A percentile compares a stretch with the other conserved stretches of the same genome.
Evolutionary conservation across 2,329 filamentous ascomycete genomes (phyloP).

Genomic region (Davidsoniella neocaledoniae): DNA sequence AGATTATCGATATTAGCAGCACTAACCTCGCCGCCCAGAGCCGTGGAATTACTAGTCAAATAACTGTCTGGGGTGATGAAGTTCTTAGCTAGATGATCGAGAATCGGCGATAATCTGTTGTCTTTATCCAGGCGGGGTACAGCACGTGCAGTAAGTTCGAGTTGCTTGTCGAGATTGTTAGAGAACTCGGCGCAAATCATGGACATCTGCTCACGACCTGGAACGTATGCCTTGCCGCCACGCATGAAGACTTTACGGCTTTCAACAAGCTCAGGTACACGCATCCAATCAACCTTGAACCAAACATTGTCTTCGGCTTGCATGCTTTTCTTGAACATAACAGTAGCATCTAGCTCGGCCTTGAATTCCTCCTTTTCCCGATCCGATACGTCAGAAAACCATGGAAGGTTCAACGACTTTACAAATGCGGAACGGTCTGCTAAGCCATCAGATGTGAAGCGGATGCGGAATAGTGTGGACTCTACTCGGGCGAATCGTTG

Average conservation of each 20-base stretch:
- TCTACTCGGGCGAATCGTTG: slow-evolving; percentile 75
- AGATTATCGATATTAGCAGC: slow-evolving; percentile 67
- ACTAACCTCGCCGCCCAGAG: slow-evolving; percentile 54
- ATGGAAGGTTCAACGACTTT: slow-evolving; percentile 59
- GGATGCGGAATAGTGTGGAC: slow-evolving; percentile 71
- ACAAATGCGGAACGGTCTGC: slow-evolving; percentile 64
- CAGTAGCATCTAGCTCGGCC: slow-evolving; percentile 34
- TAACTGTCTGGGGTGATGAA: slow-evolving; percentile 82
- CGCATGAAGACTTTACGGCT: slow-evolving; percentile 57
- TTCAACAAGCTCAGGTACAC: slow-evolving; percentile 81
- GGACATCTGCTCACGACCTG: slow-evolving; percentile 67
- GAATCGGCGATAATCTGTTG: slow-evolving; percentile 59
- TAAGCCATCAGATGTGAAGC: slow-evolving; percentile 61
- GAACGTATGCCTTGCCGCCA: slow-evolving; percentile 79
- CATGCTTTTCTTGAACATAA: slow-evolving; percentile 22
- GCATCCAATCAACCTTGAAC: slow-evolving; percentile 95
- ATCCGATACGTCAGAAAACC: slow-evolving; percentile 73
- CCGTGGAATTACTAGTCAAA: slow-evolving; percentile 47
- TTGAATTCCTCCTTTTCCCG: slow-evolving; percentile 55
- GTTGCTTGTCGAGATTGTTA: slow-evolving; percentile 56
- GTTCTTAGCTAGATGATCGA: slow-evolving; percentile 75
- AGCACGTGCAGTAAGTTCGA: slow-evolving; percentile 84
- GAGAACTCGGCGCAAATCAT: slow-evolving; percentile 85
- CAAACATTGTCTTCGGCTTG: slow-evolving; percentile 62
- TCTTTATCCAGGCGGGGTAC: slow-evolving; percentile 90